Conservation (phyloP, 345 rosid genomes). For the Lepidium didymum region DNA sequence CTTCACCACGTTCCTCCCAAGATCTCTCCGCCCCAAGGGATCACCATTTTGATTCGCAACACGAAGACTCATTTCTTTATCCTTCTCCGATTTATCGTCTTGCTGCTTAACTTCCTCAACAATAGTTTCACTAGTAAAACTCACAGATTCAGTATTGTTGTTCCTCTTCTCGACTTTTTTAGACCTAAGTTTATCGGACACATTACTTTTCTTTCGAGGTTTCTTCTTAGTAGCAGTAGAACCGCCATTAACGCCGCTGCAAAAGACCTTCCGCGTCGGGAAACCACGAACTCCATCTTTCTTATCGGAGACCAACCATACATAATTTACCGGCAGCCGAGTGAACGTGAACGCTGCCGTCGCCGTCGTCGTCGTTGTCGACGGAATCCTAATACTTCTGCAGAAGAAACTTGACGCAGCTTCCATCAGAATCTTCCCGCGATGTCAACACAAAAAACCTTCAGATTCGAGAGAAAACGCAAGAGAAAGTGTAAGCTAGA, state of each 20-base stretch:
- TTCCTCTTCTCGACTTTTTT: conserved; percentile 4
- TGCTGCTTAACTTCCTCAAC: conserved; percentile 9
- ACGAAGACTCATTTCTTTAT: conserved; percentile 23
- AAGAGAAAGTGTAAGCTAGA: neutral
- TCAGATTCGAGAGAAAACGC: neutral
- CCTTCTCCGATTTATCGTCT: conserved; percentile 7
- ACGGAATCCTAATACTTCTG: conserved; percentile 40
- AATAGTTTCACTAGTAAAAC: conserved; percentile 6
- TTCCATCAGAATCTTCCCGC: conserved; percentile 31
- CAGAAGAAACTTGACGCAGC: conserved; percentile 39
- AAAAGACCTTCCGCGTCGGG: conserved; percentile 18
- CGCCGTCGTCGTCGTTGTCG: conserved; percentile 25
- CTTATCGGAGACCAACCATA: conserved; percentile 22
- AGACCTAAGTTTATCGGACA: conserved; percentile 15
- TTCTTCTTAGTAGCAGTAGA: conserved; percentile 36
- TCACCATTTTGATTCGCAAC: conserved; percentile 68
- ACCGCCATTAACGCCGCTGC: conserved; percentile 23
- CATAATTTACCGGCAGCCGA: conserved; percentile 30
- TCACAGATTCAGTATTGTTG: neutral
- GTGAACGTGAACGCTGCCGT: conserved; percentile 28
- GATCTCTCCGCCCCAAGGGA: conserved; percentile 69
- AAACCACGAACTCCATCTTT: conserved; percentile 12
- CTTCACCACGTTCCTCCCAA: conserved; percentile 67
- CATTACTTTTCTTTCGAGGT: conserved; percentile 29
- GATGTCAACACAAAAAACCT: neutral